Conservation (phyloP, 2,329 filamentous ascomycete species). For the Fusarium sulawesiense region DNA sequence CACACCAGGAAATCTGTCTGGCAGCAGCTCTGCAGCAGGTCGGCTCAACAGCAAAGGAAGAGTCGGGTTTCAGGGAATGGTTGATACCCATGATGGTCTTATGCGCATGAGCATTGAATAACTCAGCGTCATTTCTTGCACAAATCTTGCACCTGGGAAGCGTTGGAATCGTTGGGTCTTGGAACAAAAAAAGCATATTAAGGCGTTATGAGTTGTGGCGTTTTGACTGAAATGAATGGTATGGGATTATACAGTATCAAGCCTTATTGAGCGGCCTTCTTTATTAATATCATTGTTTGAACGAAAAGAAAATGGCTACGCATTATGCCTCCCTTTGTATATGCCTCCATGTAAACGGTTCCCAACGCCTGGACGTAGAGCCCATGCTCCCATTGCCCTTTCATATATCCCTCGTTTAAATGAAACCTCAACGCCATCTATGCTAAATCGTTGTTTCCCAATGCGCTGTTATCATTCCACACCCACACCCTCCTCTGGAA, state of each 20-base stretch:
- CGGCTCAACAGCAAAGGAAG: constrained; percentile 68
- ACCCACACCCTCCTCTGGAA: constrained; percentile 65
- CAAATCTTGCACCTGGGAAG: not conserved
- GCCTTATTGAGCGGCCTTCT: constrained; percentile 20
- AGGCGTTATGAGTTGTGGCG: constrained; percentile 37
- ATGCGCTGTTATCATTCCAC: constrained; percentile 42
- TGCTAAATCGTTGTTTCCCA: constrained; percentile 28
- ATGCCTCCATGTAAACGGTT: constrained; percentile 36
- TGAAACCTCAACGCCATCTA: constrained; percentile 41
- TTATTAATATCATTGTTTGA: constrained; percentile 35
- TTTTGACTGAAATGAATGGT: constrained; percentile 17
- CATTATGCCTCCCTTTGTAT: constrained; percentile 24
- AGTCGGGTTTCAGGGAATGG: constrained; percentile 91
- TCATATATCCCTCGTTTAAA: constrained; percentile 27
- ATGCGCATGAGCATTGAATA: constrained; percentile 98
- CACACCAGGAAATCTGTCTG: constrained; percentile 46
- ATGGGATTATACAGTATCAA: constrained; percentile 19
- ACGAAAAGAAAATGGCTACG: constrained; percentile 4
- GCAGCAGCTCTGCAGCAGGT: constrained; percentile 52
- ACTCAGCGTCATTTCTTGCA: not conserved
- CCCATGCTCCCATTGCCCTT: constrained; percentile 7
- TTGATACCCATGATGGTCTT: constrained; percentile 91
- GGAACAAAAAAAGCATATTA: constrained; percentile 30
- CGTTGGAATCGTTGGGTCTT: constrained; percentile 2
- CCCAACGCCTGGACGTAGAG: constrained; percentile 40